Base-by-base conservation (phyloP, 768 basidiomycete species). In the Agaricus sinodeliciosus region DNA sequence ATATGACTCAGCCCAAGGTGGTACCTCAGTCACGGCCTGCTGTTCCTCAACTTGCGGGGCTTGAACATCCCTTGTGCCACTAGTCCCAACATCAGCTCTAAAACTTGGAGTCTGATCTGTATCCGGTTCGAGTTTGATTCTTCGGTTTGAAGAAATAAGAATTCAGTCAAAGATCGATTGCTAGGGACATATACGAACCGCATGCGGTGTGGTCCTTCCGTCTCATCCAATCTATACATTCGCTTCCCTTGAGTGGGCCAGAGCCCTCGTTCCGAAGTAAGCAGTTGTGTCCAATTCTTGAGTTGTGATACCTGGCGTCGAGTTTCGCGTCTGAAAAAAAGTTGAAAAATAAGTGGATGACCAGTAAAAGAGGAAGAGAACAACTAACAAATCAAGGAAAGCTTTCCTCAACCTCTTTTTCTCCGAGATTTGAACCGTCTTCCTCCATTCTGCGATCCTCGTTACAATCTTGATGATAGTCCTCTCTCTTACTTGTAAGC, bases 151-250 rank as follows among this genome's bases (percentile, higher is more conserved):
- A 15, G 15, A 7, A 18, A 34, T 42, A 26, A 15, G 15, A 7
- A 18, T 37, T 42, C 36, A 39, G 9, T 25, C 18, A n/a, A 44
- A 3, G n/a, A 7, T 9, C 27, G 5, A 51, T 11, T 31, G n/a
- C 42, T 22, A 19, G n/a, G 6, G 6, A 28, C 18, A n/a, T 47
- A 31, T 31, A 55, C 59, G 15, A 60, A 91, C 92, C 93, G 74
- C 49, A 90, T 87, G 43, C 93, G 80, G 59, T 89, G 78, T 1
- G 92, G 93, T 0, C 93, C 94, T 61, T 96, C 94, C 1, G 92
- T 94, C 60, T 94, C 93, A 57, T 95, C 94, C 42, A 95, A 67
- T 28, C 85, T 72, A 94, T 94, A 95, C 9, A 77, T 59, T 19
- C 70, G 69, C 2, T 62, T 69, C 37, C 72, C 72, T 13, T 74